A percentile compares a stretch with the other conserved stretches of the same genome.
These are phyloP conservation scores for Cyclocybe aegerita DNA, from an alignment of 768 basidiomycete species.

Conservation along the genomic window DNA sequence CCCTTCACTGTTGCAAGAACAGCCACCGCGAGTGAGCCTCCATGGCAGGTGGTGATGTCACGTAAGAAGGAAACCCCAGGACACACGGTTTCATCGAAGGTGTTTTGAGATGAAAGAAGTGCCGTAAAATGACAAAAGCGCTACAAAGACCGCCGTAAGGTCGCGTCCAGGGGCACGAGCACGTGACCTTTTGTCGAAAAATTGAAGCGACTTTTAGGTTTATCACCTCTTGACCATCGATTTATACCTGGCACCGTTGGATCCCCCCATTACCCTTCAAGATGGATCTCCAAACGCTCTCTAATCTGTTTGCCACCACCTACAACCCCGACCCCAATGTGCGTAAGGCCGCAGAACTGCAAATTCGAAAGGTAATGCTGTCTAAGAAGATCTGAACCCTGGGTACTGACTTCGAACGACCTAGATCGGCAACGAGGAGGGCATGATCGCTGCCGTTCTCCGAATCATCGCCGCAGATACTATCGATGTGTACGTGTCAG, in stretches of 20 bases:
- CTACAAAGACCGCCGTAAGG: no score
- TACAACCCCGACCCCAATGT: slow-evolving; percentile 84
- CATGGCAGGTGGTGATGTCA: no score
- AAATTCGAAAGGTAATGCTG: slow-evolving; percentile 74
- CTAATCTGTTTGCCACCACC: slow-evolving; percentile 77
- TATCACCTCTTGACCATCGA: neutral
- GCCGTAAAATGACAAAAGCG: no score
- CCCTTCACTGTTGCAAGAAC: no score
- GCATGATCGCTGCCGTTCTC: slow-evolving; percentile 79
- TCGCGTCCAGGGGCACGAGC: no score
- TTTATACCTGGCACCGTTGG: neutral
- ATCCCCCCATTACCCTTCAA: neutral
- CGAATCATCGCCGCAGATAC: slow-evolving; percentile 82
- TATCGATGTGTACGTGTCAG: slow-evolving; percentile 68
- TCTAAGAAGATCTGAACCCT: neutral
- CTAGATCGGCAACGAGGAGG: slow-evolving; percentile 78
- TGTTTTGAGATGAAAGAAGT: no score
- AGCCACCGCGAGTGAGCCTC: no score
- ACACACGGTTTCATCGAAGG: no score
- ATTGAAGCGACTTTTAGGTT: no score
- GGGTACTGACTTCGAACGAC: neutral
- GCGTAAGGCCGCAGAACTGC: slow-evolving; percentile 81
- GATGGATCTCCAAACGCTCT: slow-evolving; percentile 78
- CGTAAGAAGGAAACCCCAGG: no score
- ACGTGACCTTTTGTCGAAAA: no score